A percentile compares a stretch with the other conserved stretches of the same genome.
Evolutionary conservation across 305 asterid species (phyloP).

Genomic region (Fraxinus baroniana): DNA sequence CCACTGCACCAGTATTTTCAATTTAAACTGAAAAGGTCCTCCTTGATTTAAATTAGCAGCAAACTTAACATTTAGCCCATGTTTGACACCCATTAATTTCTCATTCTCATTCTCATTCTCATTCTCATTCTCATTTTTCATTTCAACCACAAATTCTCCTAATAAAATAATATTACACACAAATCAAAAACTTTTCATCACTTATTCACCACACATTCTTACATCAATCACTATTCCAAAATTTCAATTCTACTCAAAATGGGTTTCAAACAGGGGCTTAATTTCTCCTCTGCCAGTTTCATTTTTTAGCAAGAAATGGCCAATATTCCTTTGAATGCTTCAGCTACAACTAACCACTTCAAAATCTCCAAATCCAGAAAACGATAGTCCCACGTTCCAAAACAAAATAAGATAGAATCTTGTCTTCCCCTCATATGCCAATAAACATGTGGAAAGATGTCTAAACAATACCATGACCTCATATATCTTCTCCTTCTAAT

Average conservation of each 20-base stretch:
- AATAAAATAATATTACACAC: too few species aligned
- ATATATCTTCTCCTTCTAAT: neutral
- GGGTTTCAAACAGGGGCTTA: too few species aligned
- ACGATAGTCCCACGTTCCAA: neutral
- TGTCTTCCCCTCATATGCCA: neutral
- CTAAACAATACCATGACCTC: neutral
- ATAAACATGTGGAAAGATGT: neutral
- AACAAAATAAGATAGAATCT: neutral
- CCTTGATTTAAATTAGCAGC: neutral
- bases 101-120: too few species aligned
- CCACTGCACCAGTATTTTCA: neutral
- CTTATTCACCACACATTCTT: too few species aligned
- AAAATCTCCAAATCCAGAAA: neutral
- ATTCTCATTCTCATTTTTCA: too few species aligned
- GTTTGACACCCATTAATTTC: too few species aligned
- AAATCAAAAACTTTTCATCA: too few species aligned
- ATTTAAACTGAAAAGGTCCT: neutral
- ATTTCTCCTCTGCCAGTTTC: neutral
- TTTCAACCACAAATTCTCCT: too few species aligned
- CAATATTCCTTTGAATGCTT: neutral
- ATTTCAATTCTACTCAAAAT: too few species aligned
- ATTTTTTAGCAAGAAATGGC: neutral
- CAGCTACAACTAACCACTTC: neutral
- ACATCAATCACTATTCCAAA: too few species aligned
- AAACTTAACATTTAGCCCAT: neutral